phyloP scores from a whole-genome alignment of 169 alveolate genomes.

The Besnoitia besnoiti region DNA sequence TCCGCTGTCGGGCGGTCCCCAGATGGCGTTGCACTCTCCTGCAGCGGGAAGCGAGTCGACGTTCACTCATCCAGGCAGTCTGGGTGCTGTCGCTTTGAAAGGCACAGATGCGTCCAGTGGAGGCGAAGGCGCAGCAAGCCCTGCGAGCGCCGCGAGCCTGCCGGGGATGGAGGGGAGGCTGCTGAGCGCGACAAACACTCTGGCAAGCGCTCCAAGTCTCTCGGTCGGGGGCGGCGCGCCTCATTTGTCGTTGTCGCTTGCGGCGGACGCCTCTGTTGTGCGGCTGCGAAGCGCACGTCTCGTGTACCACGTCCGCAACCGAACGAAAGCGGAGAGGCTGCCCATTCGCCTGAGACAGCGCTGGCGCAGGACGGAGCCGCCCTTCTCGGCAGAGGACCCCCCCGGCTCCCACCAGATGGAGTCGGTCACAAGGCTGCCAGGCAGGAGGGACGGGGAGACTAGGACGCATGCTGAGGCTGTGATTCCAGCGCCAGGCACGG shows the following conservation, averaged over 20 bases:
- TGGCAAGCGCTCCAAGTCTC: not conserved
- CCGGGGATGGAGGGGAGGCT: not conserved
- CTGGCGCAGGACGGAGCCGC: not conserved
- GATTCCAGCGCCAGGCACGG: no score
- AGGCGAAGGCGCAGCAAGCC: no score
- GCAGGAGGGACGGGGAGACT: not conserved
- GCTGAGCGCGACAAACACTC: not conserved
- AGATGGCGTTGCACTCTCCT: no score
- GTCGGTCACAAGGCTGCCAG: not conserved
- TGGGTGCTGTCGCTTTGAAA: no score
- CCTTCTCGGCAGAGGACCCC: not conserved
- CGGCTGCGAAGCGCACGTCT: not conserved
- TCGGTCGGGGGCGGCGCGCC: not conserved
- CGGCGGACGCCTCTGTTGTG: not conserved
- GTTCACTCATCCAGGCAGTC: no score
- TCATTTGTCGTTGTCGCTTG: not conserved
- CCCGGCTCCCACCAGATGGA: not conserved
- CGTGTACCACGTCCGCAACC: not conserved
- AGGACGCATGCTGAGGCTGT: not conserved
- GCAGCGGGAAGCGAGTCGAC: no score
- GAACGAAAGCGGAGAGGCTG: not conserved
- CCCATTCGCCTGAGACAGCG: not conserved
- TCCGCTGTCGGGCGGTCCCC: no score
- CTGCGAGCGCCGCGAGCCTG: no score
- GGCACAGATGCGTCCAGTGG: no score